Percentiles rank a stretch among this genome's conserved stretches.
phyloP scores from a whole-genome alignment of 2,329 filamentous ascomycete genomes.

The Cercospora canescens region DNA sequence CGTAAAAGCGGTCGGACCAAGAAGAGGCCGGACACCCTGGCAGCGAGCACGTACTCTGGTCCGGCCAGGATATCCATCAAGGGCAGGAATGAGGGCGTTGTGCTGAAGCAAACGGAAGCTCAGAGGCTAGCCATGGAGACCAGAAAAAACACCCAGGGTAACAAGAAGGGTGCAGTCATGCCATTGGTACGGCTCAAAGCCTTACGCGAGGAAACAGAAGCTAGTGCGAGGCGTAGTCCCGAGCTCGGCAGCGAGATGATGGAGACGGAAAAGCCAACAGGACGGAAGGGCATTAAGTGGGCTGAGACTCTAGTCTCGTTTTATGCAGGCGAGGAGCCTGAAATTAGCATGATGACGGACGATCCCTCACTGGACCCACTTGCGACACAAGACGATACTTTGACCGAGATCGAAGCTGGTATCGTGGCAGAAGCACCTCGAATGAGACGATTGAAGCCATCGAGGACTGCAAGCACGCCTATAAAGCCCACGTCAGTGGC shows the following conservation, averaged over 20 bases:
- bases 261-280: constrained; percentile 28
- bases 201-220: constrained; percentile 33
- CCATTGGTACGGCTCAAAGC: constrained; percentile 47
- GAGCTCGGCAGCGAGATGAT: constrained; percentile 8
- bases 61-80: constrained; percentile 49
- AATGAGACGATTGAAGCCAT: constrained; percentile 27
- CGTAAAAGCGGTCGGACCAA: constrained; percentile 26
- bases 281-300: constrained; percentile 44
- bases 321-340: constrained; percentile 36
- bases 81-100: constrained; percentile 41
- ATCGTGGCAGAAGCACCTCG: constrained; percentile 13
- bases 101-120: constrained; percentile 51
- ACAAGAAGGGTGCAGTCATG: constrained; percentile 49
- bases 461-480: constrained; percentile 26
- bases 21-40: constrained; percentile 24
- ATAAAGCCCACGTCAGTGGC: constrained; percentile 11
- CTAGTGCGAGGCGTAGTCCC: constrained; percentile 13
- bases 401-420: neutral
- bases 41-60: constrained; percentile 31
- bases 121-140: constrained; percentile 50
- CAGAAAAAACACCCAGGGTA: constrained; percentile 51
- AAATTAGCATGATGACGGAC: constrained; percentile 25
- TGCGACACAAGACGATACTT: neutral
- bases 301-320: constrained; percentile 49
- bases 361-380: constrained; percentile 19